phyloP scores from a whole-genome alignment of 2,329 filamentous ascomycete species.

The Paramyrothecium sp. region DNA sequence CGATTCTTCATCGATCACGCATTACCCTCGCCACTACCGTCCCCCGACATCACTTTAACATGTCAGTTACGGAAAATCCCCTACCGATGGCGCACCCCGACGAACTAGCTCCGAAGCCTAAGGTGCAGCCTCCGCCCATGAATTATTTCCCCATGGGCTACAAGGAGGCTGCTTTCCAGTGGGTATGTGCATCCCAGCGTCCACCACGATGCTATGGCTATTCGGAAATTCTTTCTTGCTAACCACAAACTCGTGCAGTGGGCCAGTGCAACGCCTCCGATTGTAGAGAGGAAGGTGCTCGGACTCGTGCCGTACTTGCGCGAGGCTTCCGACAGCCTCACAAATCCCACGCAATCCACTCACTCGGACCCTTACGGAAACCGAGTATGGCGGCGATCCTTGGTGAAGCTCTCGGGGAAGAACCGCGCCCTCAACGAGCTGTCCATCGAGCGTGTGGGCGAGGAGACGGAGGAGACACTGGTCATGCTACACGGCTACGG shows the following conservation, averaged over 20 bases:
- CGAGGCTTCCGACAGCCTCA: conserved; percentile 68
- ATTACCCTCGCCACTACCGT: conserved; percentile 30
- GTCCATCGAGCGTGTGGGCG: conserved; percentile 79
- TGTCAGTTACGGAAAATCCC: conserved; percentile 19
- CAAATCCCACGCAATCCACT: conserved; percentile 38
- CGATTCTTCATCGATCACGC: conserved; percentile 40
- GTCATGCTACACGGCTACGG: conserved; percentile 98
- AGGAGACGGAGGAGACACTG: conserved; percentile 77
- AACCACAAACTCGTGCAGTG: conserved; percentile 54
- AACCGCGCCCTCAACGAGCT: conserved; percentile 91
- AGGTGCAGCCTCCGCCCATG: conserved; percentile 22
- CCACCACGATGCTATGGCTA: not conserved
- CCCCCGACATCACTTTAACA: conserved; percentile 21
- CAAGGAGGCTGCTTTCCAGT: conserved; percentile 88
- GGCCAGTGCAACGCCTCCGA: conserved; percentile 76
- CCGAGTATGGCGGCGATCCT: conserved; percentile 79
- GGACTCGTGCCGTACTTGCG: conserved; percentile 81
- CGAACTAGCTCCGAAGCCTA: conserved; percentile 16
- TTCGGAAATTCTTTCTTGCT: not conserved
- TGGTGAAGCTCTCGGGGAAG: conserved; percentile 82
- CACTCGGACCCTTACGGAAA: conserved; percentile 78
- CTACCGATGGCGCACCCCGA: conserved; percentile 25
- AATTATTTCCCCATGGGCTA: conserved; percentile 82
- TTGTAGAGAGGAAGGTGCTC: conserved; percentile 86
- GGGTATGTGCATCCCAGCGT: conserved; percentile 55